Evolutionary conservation across 208 protist genomes (phyloP), one percentile per base, ranked within the genome.

Genomic region (Leishmania arabica): DNA sequence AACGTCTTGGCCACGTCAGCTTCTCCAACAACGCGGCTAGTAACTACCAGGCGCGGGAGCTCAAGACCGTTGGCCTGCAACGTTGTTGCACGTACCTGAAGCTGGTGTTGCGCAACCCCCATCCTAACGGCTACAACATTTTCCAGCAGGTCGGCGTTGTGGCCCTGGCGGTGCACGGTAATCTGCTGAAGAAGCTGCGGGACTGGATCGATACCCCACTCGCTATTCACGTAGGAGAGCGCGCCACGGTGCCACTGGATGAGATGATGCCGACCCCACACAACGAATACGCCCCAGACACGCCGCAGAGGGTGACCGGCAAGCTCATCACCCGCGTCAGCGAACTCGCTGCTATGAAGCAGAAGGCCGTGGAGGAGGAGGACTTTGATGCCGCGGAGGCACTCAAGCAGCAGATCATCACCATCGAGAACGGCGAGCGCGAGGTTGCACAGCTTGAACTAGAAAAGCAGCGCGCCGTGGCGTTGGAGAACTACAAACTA

Each of bases 81-180:
- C 78, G 83, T 21, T 80, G 72, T 47, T 97, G 93, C 83, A 86
- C 87, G n/a, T 97, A 96, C 80, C 82, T 98, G 27, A 97, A 96
- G 85, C 86, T 98, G 24, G 62, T 96, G 47, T 72, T 98, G 75
- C 90, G 87, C 85, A 88, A 85, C 37, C 93, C 93, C 31, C 90
- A 98, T 85, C 56, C 83, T 40, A 95, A 93, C 64, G 75, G 86
- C 51, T 96, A 94, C 86, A 98, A 98, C 84, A 54, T 95, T 19
- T 98, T 95, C 78, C 82, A 96, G 60, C 95, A 98, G 75, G 92
- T 98, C 6, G 95, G 94, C 45, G 72, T 98, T 27, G 87, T 97
- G 24, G 96, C 92, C 15, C 47, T 98, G 42, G 89, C 91, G 31
- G 85, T 91, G 19, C 89, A 97, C 75, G 96, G 96, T 47, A 81